A percentile compares a stretch with the other conserved stretches of the same genome.
phyloP scores from a whole-genome alignment of 1,284 basidiomycete species.

The Lignosus rhinocerotis region DNA sequence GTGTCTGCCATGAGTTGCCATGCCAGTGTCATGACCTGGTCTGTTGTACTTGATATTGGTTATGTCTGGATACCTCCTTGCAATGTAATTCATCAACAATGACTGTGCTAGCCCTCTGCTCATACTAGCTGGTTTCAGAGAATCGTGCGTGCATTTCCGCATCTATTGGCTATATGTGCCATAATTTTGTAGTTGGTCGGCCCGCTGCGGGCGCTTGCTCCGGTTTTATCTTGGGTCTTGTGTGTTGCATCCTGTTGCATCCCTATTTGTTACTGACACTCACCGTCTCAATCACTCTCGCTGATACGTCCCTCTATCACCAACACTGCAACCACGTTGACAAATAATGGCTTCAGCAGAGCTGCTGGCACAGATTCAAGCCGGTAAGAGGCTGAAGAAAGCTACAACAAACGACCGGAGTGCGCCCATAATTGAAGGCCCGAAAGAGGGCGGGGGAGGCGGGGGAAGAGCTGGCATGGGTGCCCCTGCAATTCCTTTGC shows the following conservation, averaged over 20 bases:
- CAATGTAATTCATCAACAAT: neutral
- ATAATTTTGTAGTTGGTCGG: neutral
- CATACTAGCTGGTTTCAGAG: neutral
- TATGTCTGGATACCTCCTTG: slow-evolving; percentile 1
- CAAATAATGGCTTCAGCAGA: slow-evolving; percentile 67
- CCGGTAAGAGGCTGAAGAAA: slow-evolving; percentile 81
- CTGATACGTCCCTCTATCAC: neutral
- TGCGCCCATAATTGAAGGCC: slow-evolving; percentile 59
- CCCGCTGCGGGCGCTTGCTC: neutral
- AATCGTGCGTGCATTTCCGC: no score
- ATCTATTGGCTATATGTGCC: no score
- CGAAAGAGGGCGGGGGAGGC: slow-evolving; percentile 48
- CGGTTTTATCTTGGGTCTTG: neutral
- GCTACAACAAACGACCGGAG: slow-evolving; percentile 82
- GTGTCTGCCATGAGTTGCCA: neutral
- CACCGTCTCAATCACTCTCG: neutral
- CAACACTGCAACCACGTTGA: neutral
- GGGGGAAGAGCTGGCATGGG: slow-evolving; percentile 37
- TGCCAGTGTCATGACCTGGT: neutral
- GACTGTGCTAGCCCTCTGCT: neutral
- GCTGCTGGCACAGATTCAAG: slow-evolving; percentile 75
- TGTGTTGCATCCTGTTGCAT: neutral
- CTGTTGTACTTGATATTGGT: neutral
- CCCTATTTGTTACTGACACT: neutral
- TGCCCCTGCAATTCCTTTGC: slow-evolving; percentile 40